Percentiles rank a stretch among this genome's conserved stretches.
phyloP scores from a whole-genome alignment of 805 yeast species.

The Schwanniomyces occidentalis region DNA sequence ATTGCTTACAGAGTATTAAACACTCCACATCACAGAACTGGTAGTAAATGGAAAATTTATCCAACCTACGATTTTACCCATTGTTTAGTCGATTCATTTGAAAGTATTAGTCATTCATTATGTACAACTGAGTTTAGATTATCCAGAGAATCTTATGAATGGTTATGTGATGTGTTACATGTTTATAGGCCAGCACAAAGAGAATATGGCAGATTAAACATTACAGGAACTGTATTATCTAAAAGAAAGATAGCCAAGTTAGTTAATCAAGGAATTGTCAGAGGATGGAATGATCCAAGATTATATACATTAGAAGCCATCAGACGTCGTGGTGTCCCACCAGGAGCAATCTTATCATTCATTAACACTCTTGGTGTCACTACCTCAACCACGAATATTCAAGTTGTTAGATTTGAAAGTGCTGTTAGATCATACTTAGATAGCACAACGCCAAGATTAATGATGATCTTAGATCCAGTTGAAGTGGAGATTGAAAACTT shows the following conservation, averaged over 20 bases:
- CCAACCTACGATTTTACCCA: conserved; percentile 99
- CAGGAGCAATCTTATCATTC: conserved; percentile 93
- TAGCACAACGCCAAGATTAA: conserved; percentile 87
- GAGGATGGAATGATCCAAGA: conserved; percentile 99
- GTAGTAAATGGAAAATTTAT: conserved; percentile 94
- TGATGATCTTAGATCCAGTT: conserved; percentile 89
- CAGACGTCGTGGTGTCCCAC: conserved; percentile 97
- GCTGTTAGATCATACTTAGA: conserved; percentile 87
- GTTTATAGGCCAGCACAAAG: conserved; percentile 98
- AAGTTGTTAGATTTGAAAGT: conserved; percentile 83
- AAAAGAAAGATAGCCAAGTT: conserved; percentile 94
- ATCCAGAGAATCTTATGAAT: conserved; percentile 93
- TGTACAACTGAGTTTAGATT: conserved; percentile 95
- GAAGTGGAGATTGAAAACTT: conserved; percentile 81
- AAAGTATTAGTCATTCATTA: conserved; percentile 91
- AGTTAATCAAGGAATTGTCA: conserved; percentile 76
- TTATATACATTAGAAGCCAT: conserved; percentile 91
- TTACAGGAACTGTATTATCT: conserved; percentile 91
- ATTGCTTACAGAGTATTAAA: conserved; percentile 94
- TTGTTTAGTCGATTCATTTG: conserved; percentile 97
- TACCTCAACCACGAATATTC: conserved; percentile 88
- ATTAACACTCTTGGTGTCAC: conserved; percentile 97
- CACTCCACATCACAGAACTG: conserved; percentile 95
- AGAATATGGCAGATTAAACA: conserved; percentile 94
- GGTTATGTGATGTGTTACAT: conserved; percentile 94